phyloP scores from a whole-genome alignment of 768 basidiomycete genomes.

The Sarcodon aspratus region DNA sequence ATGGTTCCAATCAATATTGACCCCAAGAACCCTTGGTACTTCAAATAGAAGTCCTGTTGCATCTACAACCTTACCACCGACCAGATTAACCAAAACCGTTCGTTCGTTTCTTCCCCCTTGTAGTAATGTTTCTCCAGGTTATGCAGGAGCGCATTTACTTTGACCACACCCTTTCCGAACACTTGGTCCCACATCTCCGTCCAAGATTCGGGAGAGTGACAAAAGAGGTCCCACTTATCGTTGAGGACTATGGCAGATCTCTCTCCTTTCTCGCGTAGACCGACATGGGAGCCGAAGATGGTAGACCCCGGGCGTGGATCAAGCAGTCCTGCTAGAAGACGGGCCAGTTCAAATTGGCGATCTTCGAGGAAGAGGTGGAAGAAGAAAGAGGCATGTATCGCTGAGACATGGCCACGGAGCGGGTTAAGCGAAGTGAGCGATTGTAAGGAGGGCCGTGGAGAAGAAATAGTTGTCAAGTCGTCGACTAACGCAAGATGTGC shows the following conservation, averaged over 20 bases:
- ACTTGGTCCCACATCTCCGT: slow-evolving; percentile 21
- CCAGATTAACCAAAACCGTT: no score
- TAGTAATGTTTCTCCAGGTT: no score
- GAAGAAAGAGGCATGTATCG: slow-evolving; percentile 36
- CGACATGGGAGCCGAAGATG: slow-evolving; percentile 32
- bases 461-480: slow-evolving; percentile 11
- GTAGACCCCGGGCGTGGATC: slow-evolving; percentile 30
- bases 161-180: slow-evolving; percentile 22
- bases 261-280: slow-evolving; percentile 19
- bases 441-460: slow-evolving; percentile 14
- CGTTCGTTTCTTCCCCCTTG: no score
- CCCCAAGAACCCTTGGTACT: no score
- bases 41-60: no score
- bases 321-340: slow-evolving; percentile 30
- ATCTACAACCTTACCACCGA: no score
- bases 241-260: no score
- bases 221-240: slow-evolving; percentile 11
- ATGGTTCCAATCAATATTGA: no score
- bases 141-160: no score
- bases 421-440: slow-evolving; percentile 30
- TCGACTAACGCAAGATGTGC: slow-evolving; percentile 11
- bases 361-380: slow-evolving; percentile 37
- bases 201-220: slow-evolving; percentile 25
- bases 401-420: slow-evolving; percentile 33
- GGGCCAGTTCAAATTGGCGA: slow-evolving; percentile 29